These are phyloP conservation scores for Miamiensis avidus DNA, from an alignment of 169 alveolate genomes.

Conservation along the genomic window DNA sequence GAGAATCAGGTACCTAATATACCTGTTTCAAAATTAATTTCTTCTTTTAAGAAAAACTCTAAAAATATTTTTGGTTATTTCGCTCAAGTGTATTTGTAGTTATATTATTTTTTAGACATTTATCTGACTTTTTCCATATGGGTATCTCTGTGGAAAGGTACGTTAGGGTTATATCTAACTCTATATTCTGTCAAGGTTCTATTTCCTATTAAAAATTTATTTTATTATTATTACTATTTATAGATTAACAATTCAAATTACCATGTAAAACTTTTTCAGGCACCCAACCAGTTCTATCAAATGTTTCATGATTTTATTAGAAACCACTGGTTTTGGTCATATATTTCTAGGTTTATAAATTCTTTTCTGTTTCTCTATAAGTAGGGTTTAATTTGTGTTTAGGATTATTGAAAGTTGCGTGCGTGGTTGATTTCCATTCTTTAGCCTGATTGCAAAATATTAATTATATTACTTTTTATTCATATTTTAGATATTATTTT, in stretches of 20 bases:
- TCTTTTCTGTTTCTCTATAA: conserved; percentile 22
- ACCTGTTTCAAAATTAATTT: too few species aligned
- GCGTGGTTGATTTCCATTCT: conserved; percentile 10
- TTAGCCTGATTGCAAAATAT: neutral
- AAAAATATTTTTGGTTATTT: too few species aligned
- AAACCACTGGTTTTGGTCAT: conserved; percentile 13
- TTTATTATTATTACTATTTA: neutral
- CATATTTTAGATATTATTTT: too few species aligned
- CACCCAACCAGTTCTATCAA: conserved; percentile 25
- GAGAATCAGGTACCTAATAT: too few species aligned
- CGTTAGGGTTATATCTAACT: conserved; percentile 8
- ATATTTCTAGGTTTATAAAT: conserved; percentile 15
- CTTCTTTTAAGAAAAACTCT: too few species aligned
- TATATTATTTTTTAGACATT: conserved; percentile 6
- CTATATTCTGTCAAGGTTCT: conserved; percentile 31
- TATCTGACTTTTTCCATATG: conserved; percentile 4
- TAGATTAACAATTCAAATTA: neutral
- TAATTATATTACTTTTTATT: too few species aligned
- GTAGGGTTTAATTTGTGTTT: conserved; percentile 17
- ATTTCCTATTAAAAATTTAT: conserved; percentile 1
- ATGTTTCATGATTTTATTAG: conserved; percentile 21
- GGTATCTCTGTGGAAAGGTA: conserved; percentile 26
- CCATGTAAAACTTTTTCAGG: conserved; percentile 30
- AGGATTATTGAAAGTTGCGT: conserved; percentile 16
- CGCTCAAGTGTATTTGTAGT: conserved; percentile 14